phyloP scores from a whole-genome alignment of 768 basidiomycete species.

The Leccinellum luteum region DNA sequence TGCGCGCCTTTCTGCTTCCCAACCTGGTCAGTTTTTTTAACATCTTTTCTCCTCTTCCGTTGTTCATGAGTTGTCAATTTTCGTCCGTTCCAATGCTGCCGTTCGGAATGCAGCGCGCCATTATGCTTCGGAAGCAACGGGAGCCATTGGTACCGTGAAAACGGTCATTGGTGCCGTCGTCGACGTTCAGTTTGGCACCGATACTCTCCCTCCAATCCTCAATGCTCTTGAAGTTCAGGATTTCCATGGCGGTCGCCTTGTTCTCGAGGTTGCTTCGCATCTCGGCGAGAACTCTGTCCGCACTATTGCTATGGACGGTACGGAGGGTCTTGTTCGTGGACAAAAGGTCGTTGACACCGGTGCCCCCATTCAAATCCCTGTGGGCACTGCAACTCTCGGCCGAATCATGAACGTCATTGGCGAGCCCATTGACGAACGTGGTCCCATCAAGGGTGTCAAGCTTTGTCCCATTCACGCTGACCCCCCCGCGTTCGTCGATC shows the following conservation, averaged over 20 bases:
- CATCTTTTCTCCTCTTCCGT: neutral
- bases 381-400: constrained; percentile 90
- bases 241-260: constrained; percentile 93
- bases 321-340: constrained; percentile 99
- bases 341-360: constrained; percentile 97
- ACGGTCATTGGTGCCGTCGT: constrained; percentile 99
- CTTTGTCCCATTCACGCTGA: constrained; percentile 94
- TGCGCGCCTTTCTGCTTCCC: constrained; percentile 44
- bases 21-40: constrained; percentile 50
- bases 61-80: neutral
- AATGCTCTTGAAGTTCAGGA: constrained; percentile 98
- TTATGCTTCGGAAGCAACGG: constrained; percentile 89
- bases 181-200: constrained; percentile 97
- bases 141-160: constrained; percentile 77
- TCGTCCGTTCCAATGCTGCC: neutral
- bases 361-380: constrained; percentile 93
- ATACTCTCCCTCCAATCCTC: constrained; percentile 89
- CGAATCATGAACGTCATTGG: constrained; percentile 99
- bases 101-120: constrained; percentile 54
- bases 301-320: constrained; percentile 99
- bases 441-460: constrained; percentile 96
- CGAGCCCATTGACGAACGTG: constrained; percentile 99
- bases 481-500: constrained; percentile 95
- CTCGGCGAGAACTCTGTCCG: constrained; percentile 99
- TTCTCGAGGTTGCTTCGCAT: constrained; percentile 98